A percentile compares a stretch with the other conserved stretches of the same genome.
These are phyloP conservation scores for Cutaneotrichosporon arboriforme DNA, from an alignment of 1,284 basidiomycete species.

Conservation along the genomic window DNA sequence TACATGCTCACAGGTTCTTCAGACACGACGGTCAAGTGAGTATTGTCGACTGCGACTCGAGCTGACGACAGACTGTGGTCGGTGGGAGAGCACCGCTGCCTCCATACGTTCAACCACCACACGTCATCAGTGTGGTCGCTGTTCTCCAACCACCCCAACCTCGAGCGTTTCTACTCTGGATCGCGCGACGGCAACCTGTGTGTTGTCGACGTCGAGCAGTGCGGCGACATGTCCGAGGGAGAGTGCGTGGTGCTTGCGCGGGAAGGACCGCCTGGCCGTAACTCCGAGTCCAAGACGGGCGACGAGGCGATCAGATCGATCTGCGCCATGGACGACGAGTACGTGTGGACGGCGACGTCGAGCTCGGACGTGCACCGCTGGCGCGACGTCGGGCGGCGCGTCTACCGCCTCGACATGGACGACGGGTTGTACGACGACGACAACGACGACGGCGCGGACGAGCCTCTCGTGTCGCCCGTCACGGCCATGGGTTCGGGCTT, in stretches of 20 bases:
- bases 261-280: constrained; percentile 49
- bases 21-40: constrained; percentile 60
- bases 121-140: constrained; percentile 93
- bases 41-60: background rate
- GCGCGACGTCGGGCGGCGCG: constrained; percentile 55
- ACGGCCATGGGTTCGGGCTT: constrained; percentile 17
- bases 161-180: constrained; percentile 93
- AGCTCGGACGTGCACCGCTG: constrained; percentile 76
- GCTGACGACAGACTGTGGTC: constrained; percentile 79
- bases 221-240: constrained; percentile 73
- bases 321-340: constrained; percentile 73
- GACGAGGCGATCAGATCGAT: constrained; percentile 76
- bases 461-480: background rate
- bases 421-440: constrained; percentile 23
- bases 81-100: constrained; percentile 74
- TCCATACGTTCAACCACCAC: constrained; percentile 96
- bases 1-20: constrained; percentile 87
- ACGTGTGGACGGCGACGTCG: constrained; percentile 86
- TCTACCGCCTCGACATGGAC: constrained; percentile 58
- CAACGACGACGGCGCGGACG: constrained; percentile 5
- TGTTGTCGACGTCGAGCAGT: constrained; percentile 80
- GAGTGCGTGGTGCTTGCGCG: constrained; percentile 80
- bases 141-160: constrained; percentile 74
- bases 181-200: constrained; percentile 85
- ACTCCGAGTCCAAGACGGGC: constrained; percentile 47